phyloP scores from a whole-genome alignment of 352 stramenopile species.

The Phytopythium delawarense region DNA sequence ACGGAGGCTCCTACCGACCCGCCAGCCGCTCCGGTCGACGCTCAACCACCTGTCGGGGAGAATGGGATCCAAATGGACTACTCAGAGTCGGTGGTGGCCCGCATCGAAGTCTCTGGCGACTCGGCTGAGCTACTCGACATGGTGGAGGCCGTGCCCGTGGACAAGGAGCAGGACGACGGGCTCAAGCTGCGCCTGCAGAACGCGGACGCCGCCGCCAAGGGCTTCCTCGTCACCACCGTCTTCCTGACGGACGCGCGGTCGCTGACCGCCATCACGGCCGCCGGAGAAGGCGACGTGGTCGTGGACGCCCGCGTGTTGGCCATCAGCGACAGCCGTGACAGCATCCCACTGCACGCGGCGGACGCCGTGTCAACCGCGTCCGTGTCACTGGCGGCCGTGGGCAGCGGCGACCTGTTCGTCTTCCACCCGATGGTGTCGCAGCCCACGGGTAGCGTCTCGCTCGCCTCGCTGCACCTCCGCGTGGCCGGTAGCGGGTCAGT shows the following conservation, averaged over 20 bases:
- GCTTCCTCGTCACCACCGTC: slow-evolving; percentile 54
- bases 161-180: slow-evolving; percentile 31
- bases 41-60: background rate
- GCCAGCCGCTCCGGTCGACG: slow-evolving; percentile 3
- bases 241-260: slow-evolving; percentile 40
- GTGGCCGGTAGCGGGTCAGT: slow-evolving; percentile 27
- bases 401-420: slow-evolving; percentile 37
- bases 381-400: slow-evolving; percentile 34
- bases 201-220: slow-evolving; percentile 35
- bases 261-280: slow-evolving; percentile 31
- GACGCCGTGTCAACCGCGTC: slow-evolving; percentile 21
- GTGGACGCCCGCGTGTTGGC: slow-evolving; percentile 41
- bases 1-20: background rate
- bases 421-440: slow-evolving; percentile 10
- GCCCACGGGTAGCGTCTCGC: slow-evolving; percentile 12
- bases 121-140: slow-evolving; percentile 36
- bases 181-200: slow-evolving; percentile 55
- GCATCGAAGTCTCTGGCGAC: slow-evolving; percentile 51
- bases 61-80: slow-evolving; percentile 12
- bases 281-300: slow-evolving; percentile 32
- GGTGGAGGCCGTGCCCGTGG: slow-evolving; percentile 35
- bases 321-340: slow-evolving; percentile 11
- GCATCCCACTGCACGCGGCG: background rate
- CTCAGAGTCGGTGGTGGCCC: slow-evolving; percentile 29
- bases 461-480: slow-evolving; percentile 28